Percentiles rank a stretch among this genome's conserved stretches.
These are phyloP conservation scores for Fibroporia radiculosa DNA, from an alignment of 768 basidiomycete genomes.

Conservation along the genomic window DNA sequence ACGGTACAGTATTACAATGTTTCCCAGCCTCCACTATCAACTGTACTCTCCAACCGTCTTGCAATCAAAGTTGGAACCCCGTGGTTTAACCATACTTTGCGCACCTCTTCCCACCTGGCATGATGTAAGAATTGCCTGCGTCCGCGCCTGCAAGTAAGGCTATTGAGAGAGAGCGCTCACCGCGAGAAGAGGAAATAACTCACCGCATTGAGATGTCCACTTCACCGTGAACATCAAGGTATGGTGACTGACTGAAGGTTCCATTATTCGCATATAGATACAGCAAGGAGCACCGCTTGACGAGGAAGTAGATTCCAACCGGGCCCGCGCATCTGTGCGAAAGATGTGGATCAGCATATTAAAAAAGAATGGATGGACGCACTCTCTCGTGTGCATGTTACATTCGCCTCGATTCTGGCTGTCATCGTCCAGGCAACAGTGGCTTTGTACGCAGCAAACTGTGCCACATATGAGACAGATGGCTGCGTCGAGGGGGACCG, in stretches of 20 bases:
- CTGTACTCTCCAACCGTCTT: constrained; percentile 76
- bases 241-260: constrained; percentile 83
- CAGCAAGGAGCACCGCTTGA: constrained; percentile 85
- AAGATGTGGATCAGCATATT: neutral
- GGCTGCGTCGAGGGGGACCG: constrained; percentile 77
- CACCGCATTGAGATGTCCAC: constrained; percentile 89
- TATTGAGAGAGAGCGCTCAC: neutral
- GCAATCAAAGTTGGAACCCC: constrained; percentile 87
- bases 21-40: constrained; percentile 94
- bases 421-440: constrained; percentile 80
- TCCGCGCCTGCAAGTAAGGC: constrained; percentile 55
- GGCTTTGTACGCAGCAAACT: constrained; percentile 83
- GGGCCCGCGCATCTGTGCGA: constrained; percentile 76
- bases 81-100: constrained; percentile 86
- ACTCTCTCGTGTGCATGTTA: constrained; percentile 94
- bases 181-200: constrained; percentile 12
- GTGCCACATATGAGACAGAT: constrained; percentile 89
- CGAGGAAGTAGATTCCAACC: constrained; percentile 83
- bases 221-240: constrained; percentile 92
- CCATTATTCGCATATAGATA: constrained; percentile 87
- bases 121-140: constrained; percentile 82
- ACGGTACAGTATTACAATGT: constrained; percentile 43
- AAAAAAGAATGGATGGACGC: constrained; percentile 28
- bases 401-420: constrained; percentile 75
- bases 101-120: constrained; percentile 84